Percentiles rank a stretch among this genome's conserved stretches.
phyloP scores from a whole-genome alignment of 768 basidiomycete genomes.

The Collybiopsis luxurians region DNA sequence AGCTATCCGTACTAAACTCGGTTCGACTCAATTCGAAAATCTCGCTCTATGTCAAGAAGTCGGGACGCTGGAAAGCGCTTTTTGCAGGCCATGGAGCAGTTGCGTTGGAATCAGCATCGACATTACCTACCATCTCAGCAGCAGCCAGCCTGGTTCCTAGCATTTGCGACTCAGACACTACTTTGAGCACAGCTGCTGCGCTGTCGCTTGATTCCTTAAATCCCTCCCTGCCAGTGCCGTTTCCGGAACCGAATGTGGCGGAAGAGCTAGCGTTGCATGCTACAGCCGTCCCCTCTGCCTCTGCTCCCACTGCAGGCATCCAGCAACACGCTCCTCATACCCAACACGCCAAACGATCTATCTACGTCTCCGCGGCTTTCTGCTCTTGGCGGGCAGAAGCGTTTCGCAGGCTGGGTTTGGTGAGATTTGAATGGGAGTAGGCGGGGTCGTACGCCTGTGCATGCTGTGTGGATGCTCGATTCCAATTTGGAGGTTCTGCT shows the following conservation, averaged over 20 bases:
- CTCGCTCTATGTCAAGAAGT: constrained; percentile 79
- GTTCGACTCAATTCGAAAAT: constrained; percentile 78
- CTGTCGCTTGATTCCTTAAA: constrained; percentile 29
- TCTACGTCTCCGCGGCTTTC: too few species aligned
- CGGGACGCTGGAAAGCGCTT: constrained; percentile 67
- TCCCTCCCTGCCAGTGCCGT: constrained; percentile 41
- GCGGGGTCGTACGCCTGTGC: constrained; percentile 82
- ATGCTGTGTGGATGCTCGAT: constrained; percentile 80
- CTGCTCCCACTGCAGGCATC: constrained; percentile 17
- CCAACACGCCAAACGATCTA: constrained; percentile 81
- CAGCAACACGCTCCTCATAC: constrained; percentile 38
- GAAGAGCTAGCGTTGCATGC: constrained; percentile 24
- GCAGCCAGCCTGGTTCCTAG: constrained; percentile 30
- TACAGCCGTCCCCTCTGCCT: constrained; percentile 11
- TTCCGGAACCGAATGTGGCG: constrained; percentile 37
- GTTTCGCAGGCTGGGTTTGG: too few species aligned
- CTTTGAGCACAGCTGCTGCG: constrained; percentile 29
- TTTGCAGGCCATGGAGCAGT: constrained; percentile 58
- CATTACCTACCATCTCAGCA: neutral
- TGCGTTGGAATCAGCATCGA: neutral
- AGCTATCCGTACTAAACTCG: constrained; percentile 81
- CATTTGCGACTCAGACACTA: constrained; percentile 23
- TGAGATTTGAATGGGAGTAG: too few species aligned
- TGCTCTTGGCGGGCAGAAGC: too few species aligned
- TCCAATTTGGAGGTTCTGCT: constrained; percentile 28